These are phyloP conservation scores for Hydrangea macrophylla DNA, from an alignment of 148 eudicot species.

Conservation along the genomic window DNA sequence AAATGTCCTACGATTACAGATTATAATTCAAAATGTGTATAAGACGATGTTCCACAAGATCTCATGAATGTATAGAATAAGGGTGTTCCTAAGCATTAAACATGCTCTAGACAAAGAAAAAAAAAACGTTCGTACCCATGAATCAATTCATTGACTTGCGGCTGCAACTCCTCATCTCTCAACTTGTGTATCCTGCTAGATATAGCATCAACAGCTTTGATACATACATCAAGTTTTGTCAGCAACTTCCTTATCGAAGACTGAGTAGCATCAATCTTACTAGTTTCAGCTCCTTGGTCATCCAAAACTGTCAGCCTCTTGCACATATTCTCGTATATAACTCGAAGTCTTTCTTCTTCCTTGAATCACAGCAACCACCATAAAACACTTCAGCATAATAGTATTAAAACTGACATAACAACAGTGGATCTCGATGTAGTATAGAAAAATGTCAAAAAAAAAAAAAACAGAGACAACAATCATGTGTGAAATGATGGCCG, in stretches of 20 bases:
- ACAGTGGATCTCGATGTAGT: not conserved
- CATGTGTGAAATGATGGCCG: no score
- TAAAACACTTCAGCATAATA: no score
- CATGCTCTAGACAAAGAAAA: not conserved
- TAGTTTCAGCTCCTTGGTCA: conserved; percentile 72
- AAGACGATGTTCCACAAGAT: no score
- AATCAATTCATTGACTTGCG: conserved; percentile 64
- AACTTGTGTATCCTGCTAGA: conserved; percentile 77
- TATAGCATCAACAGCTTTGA: conserved; percentile 73
- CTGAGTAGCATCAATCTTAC: conserved; percentile 75
- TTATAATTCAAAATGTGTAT: no score
- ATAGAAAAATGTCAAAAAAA: not conserved
- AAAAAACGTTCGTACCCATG: conserved; percentile 57
- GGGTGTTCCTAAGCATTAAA: not conserved
- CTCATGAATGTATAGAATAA: not conserved
- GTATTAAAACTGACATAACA: no score
- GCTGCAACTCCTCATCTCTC: conserved; percentile 89
- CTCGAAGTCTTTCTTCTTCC: conserved; percentile 85
- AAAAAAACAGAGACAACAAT: no score
- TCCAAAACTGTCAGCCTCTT: conserved; percentile 68
- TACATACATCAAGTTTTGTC: conserved; percentile 70
- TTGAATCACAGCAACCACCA: conserved; percentile 52
- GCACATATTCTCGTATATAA: conserved; percentile 77
- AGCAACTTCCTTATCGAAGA: conserved; percentile 57
- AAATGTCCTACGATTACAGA: no score